phyloP scores from a whole-genome alignment of 768 basidiomycete species.

The Termitomyces sp. region DNA sequence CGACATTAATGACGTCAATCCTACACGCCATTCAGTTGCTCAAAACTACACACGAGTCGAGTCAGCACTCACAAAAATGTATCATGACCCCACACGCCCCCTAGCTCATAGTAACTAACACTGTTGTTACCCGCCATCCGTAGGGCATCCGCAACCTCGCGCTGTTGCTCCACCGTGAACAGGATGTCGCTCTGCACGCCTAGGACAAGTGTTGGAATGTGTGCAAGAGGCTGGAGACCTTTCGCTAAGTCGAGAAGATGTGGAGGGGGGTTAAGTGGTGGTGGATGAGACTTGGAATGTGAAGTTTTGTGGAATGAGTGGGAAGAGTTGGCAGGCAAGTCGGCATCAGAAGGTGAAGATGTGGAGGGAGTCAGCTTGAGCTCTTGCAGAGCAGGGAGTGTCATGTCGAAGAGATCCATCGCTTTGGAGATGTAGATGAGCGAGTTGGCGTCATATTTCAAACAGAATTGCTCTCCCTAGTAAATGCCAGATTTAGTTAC shows the following conservation, averaged over 20 bases:
- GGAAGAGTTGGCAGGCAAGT: slow-evolving; percentile 21
- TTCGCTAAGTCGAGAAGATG: slow-evolving; percentile 73
- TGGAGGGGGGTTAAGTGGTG: slow-evolving; percentile 68
- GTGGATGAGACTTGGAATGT: slow-evolving; percentile 67
- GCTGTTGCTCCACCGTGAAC: slow-evolving; percentile 96
- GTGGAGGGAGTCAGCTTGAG: slow-evolving; percentile 49
- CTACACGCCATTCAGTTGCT: slow-evolving; percentile 1
- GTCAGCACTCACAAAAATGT: slow-evolving; percentile 76
- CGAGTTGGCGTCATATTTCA: slow-evolving; percentile 99
- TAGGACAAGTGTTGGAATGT: slow-evolving; percentile 81
- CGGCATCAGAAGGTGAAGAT: slow-evolving; percentile 9
- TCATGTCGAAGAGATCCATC: slow-evolving; percentile 99
- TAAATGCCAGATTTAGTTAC: slow-evolving; percentile 14
- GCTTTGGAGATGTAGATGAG: slow-evolving; percentile 98
- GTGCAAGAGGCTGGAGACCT: slow-evolving; percentile 70
- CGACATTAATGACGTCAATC: slow-evolving; percentile 16
- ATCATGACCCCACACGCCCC: slow-evolving; percentile 99
- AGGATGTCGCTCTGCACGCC: slow-evolving; percentile 97
- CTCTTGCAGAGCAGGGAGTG: slow-evolving; percentile 64
- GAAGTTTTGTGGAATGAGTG: slow-evolving; percentile 34
- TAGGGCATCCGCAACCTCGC: slow-evolving; percentile 90
- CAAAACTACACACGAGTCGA: background rate
- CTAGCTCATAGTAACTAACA: slow-evolving; percentile 96
- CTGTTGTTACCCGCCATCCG: slow-evolving; percentile 83
- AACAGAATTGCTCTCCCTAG: slow-evolving; percentile 92